Evolutionary conservation across 164 flowering plant species (phyloP), one percentile per base, ranked within the genome.

Genomic region (Buxus sempervirens): DNA sequence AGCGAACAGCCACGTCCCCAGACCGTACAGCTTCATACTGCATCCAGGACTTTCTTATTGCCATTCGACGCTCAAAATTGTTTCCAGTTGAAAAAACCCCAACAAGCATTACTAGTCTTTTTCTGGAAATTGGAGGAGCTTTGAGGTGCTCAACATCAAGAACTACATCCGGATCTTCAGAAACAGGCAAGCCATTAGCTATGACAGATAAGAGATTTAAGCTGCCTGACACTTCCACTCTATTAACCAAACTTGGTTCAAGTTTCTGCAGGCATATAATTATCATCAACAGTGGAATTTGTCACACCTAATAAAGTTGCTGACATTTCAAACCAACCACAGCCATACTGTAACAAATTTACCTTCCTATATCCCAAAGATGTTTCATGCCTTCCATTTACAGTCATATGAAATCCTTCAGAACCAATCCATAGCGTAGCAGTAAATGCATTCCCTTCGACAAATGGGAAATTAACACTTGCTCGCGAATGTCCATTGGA

Each of bases 371-470:
- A 89, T 16, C 84, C 80, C 75, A 93, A 89, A 57, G 98, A 91
- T 32, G 98, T 93, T 73, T 86, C 96, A 76, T 89, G 98, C 78
- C 90, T 85, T 76, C 98, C 97, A 79, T 91, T 87, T 9, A 93
- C 96, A 32, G 92, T 87, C 96, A 90, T 84, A 74, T 93, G 97
- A 75, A 93, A 88, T 59, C 97, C 97, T 79, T 91, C 97, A n/a
- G 32, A 53, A 72, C 98, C 98, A 83, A 76, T 85, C 97, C 98
- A 88, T 49, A 93, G 60, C 54, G 97, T 88, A 56, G 97, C 88
- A 70, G 85, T 81, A 78, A 91, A 93, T 22, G 85, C 87, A 73
- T 72, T 85, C 18, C 90, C 93, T 67, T 85, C 91, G 45, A 69
- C 69, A 81, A 88, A 93, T 41, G 96, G 97, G 68, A 91, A 90